Evolutionary conservation across 176 grass and related monocot genomes (phyloP).

Genomic region (Eleusine coracana): DNA sequence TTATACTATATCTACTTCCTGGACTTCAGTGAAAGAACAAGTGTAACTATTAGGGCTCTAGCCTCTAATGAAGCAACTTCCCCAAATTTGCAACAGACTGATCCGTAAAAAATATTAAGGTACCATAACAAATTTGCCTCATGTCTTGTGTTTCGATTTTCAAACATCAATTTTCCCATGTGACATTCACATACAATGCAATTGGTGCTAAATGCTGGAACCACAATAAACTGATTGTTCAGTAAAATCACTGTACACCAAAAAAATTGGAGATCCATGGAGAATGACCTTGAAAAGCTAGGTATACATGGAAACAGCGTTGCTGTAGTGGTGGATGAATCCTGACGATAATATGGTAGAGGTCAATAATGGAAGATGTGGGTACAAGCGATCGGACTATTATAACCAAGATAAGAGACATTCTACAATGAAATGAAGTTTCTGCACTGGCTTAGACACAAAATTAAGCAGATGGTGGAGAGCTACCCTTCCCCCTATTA

Average conservation of each 20-base stretch:
- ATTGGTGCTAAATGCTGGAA: conserved; percentile 34
- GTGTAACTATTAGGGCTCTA: background rate
- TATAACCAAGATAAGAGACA: conserved; percentile 40
- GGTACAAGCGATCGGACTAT: conserved; percentile 30
- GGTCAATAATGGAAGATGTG: conserved; percentile 49
- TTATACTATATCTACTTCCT: background rate
- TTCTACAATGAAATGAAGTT: conserved; percentile 21
- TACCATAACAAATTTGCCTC: conserved; percentile 8
- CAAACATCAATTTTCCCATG: conserved; percentile 11
- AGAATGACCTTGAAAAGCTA: conserved; percentile 71
- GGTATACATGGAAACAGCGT: conserved; percentile 55
- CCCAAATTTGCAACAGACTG: conserved; percentile 9
- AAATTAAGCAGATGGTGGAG: background rate
- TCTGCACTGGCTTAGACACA: background rate
- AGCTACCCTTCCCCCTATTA: no score
- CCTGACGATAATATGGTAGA: conserved; percentile 63
- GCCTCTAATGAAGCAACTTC: conserved; percentile 6
- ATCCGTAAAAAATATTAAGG: conserved; percentile 9
- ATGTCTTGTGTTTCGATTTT: conserved; percentile 4
- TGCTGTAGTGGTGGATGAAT: conserved; percentile 60
- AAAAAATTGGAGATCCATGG: conserved; percentile 51
- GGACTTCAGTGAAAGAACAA: background rate
- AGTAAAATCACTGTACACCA: conserved; percentile 37
- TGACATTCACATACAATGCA: conserved; percentile 34
- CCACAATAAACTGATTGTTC: conserved; percentile 26